A percentile compares a stretch with the other conserved stretches of the same genome.
Conservation (phyloP, 495 filamentous ascomycete genomes). For the Lophium mytilinum region DNA sequence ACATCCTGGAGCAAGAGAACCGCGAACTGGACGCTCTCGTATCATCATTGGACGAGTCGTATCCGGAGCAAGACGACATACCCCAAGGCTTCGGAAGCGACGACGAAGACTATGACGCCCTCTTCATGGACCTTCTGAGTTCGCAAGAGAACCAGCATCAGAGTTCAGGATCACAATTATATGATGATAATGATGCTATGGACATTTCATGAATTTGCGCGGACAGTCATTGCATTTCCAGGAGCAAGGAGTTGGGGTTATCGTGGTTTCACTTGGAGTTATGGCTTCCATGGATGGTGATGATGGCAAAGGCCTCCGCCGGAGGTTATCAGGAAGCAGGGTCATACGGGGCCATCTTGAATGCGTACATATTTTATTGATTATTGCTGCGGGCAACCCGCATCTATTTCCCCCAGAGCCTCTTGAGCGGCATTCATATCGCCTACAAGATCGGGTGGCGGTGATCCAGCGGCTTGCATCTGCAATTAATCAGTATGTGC, state of each 20-base stretch:
- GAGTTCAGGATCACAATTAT: neutral
- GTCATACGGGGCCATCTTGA: neutral
- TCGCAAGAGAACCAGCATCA: neutral
- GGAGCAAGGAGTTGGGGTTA: neutral
- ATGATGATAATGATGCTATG: constrained; percentile 18
- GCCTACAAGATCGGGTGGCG: constrained; percentile 81
- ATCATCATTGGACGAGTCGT: constrained; percentile 33
- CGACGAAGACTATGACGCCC: constrained; percentile 49
- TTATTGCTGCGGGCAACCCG: constrained; percentile 66
- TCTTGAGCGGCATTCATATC: constrained; percentile 76
- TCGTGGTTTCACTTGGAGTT: neutral
- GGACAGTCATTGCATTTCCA: neutral
- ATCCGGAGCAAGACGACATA: neutral
- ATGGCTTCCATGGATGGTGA: neutral
- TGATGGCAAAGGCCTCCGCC: constrained; percentile 13
- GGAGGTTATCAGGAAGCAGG: constrained; percentile 8
- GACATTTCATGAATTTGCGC: constrained; percentile 13
- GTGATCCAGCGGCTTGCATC: constrained; percentile 95
- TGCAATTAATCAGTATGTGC: constrained; percentile 14
- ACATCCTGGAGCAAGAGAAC: constrained; percentile 47
- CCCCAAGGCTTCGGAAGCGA: constrained; percentile 33
- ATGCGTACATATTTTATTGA: neutral
- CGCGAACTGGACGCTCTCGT: constrained; percentile 53
- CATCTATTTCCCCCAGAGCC: constrained; percentile 58
- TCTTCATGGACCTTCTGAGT: constrained; percentile 46